phyloP scores from a whole-genome alignment of 1,284 basidiomycete genomes.

The Ceratobasidium theobromae region DNA sequence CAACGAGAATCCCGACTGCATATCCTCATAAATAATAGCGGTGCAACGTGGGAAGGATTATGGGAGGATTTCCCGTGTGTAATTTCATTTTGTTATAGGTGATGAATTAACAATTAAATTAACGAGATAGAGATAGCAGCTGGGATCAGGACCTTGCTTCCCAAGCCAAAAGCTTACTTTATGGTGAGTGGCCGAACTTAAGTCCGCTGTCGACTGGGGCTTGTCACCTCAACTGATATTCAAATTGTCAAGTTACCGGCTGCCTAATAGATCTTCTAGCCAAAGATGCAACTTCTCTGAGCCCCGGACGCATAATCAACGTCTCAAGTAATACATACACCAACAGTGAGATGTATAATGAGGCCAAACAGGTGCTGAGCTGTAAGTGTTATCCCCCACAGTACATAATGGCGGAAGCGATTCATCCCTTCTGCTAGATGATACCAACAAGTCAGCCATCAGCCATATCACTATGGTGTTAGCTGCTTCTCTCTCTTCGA shows the following conservation, averaged over 20 bases:
- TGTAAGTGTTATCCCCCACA: not conserved
- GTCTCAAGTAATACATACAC: conserved; percentile 62
- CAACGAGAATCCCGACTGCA: conserved; percentile 69
- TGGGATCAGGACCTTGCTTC: conserved; percentile 84
- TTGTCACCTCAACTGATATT: not conserved
- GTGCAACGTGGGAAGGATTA: conserved; percentile 78
- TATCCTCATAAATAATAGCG: conserved; percentile 79
- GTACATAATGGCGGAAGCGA: not conserved
- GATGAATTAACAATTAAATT: not conserved
- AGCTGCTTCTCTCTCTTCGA: conserved; percentile 10
- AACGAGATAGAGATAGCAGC: conserved; percentile 47
- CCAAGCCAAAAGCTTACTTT: conserved; percentile 81
- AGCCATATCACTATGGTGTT: conserved; percentile 69
- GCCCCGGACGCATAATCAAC: conserved; percentile 77
- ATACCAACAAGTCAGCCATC: conserved; percentile 69
- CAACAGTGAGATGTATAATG: not conserved
- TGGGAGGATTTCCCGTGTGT: conserved; percentile 63
- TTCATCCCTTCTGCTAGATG: conserved; percentile 50
- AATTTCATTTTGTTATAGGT: not conserved
- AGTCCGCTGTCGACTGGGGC: not conserved
- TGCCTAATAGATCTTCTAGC: conserved; percentile 64
- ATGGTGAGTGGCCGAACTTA: conserved; percentile 54
- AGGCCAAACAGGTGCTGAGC: not conserved
- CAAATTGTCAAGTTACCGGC: conserved; percentile 31
- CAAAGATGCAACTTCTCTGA: conserved; percentile 63